Percentiles rank a stretch among this genome's conserved stretches.
Evolutionary conservation across 2,329 filamentous ascomycete genomes (phyloP).

Genomic region (Hypoxylon sp.): DNA sequence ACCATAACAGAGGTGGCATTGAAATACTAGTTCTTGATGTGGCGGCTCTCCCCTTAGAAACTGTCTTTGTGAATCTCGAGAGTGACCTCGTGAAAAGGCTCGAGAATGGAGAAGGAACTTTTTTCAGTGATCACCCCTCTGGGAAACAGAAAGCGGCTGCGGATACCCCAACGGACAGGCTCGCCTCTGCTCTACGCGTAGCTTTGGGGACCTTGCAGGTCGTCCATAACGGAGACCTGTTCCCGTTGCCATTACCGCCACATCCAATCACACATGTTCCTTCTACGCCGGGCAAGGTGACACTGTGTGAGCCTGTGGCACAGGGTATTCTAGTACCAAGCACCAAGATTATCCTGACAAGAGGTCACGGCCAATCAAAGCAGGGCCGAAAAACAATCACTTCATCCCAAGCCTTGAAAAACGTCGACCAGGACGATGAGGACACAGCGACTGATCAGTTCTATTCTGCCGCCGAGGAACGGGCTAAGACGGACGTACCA

Average conservation of each 20-base stretch:
- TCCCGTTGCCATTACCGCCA: conserved; percentile 81
- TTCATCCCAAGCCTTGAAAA: conserved; percentile 69
- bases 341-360: conserved; percentile 87
- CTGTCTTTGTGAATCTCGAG: conserved; percentile 88
- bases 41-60: conserved; percentile 83
- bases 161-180: conserved; percentile 66
- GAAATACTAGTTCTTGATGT: conserved; percentile 89
- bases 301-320: conserved; percentile 93
- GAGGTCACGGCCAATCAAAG: conserved; percentile 71
- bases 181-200: conserved; percentile 78
- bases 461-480: conserved; percentile 91
- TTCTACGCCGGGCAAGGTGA: conserved; percentile 86
- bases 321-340: conserved; percentile 84
- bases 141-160: conserved; percentile 53
- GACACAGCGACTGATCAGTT: conserved; percentile 93
- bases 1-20: conserved; percentile 80
- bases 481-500: conserved; percentile 70
- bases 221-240: conserved; percentile 86
- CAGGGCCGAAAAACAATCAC: conserved; percentile 63
- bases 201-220: conserved; percentile 81
- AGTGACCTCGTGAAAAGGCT: conserved; percentile 83
- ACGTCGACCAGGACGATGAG: conserved; percentile 76
- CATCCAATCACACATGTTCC: conserved; percentile 90
- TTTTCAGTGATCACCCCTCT: conserved; percentile 75
- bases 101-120: conserved; percentile 86